Percentiles rank a stretch among this genome's conserved stretches.
Evolutionary conservation across 1,139 yeast genomes (phyloP).

Genomic region (Blastobotrys capitulatus): DNA sequence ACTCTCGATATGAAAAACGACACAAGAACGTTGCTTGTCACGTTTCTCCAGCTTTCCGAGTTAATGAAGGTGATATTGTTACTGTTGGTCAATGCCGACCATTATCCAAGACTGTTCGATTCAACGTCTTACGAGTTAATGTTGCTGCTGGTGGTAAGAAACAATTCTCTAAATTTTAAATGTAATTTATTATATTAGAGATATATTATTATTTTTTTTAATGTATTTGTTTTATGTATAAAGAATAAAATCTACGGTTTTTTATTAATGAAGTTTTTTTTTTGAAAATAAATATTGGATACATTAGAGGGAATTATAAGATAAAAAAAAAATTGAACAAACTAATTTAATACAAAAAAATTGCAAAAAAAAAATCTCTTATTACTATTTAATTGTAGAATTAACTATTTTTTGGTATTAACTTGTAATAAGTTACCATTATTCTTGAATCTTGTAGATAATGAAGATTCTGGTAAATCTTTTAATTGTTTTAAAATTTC

Average conservation of each 20-base stretch:
- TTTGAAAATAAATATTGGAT: too few relatives aligned
- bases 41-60: conserved; percentile 99
- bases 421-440: not conserved
- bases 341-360: not conserved
- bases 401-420: not conserved
- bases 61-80: conserved; percentile 96
- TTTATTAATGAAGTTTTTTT: not conserved
- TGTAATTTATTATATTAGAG: not conserved
- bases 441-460: not conserved
- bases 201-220: not conserved
- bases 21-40: conserved; percentile 99
- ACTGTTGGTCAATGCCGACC: conserved; percentile 99
- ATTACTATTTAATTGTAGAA: too few relatives aligned
- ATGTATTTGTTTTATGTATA: conserved; percentile 1
- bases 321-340: not conserved
- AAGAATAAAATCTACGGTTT: conserved; percentile 3
- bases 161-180: conserved; percentile 95
- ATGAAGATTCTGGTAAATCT: conserved; percentile 7
- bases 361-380: too few relatives aligned
- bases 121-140: conserved; percentile 97
- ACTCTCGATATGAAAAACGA: conserved; percentile 99
- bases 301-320: too few relatives aligned
- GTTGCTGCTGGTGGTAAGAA: conserved; percentile 79
- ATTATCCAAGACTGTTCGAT: conserved; percentile 98
- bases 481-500: conserved; percentile 10